Evolutionary conservation across 495 filamentous ascomycete genomes (phyloP), one percentile per base, ranked within the genome.

Genomic region (Stereocaulon alpinum): DNA sequence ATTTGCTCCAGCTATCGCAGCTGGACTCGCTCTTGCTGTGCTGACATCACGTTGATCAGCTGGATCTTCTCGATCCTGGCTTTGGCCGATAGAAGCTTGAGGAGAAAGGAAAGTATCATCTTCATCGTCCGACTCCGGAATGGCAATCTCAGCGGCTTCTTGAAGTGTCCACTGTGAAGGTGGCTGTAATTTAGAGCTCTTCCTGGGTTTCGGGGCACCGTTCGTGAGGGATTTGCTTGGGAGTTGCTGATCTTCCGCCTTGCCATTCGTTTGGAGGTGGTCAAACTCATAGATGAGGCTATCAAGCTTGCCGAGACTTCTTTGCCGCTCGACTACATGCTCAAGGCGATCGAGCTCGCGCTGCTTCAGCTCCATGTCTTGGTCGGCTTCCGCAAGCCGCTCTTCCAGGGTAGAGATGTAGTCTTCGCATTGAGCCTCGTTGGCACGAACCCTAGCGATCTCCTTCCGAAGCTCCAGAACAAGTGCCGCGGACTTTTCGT

Each of bases 321-420:
- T 81, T 68, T 99, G 93, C 50, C 94, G 89, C 67, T 97, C 92
- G 52, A 99, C 81, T 24, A 97, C 90, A 72, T 96, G 88, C 70
- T 96, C 92, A 40, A 99, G 76, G 41, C 92, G 83, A 69, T 94
- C 85, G 65, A 99, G 87, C 68, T 99, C 93, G 29, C 91, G 86
- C 72, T 96, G 89, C 91, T 97, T 95, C 58, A 95, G 70, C 67
- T 97, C 93, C 67, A 89, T 85, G 66, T 99, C 94, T 68, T 96
- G 92, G 65, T 99, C 93, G 5, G 90, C 82, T 71, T 99, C 93
- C 0, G 94, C 94, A 17, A 99, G 81, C 18, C 93, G 86, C 70
- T 97, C 93, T 71, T 99, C 93, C 40, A 99, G 76, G 2, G 92
- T 97, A 4, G 93, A 91, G 50, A 99, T 97, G 68, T 99, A 99